Evolutionary conservation across 805 yeast genomes (phyloP).

Genomic region (Starmerella stigmatis): DNA sequence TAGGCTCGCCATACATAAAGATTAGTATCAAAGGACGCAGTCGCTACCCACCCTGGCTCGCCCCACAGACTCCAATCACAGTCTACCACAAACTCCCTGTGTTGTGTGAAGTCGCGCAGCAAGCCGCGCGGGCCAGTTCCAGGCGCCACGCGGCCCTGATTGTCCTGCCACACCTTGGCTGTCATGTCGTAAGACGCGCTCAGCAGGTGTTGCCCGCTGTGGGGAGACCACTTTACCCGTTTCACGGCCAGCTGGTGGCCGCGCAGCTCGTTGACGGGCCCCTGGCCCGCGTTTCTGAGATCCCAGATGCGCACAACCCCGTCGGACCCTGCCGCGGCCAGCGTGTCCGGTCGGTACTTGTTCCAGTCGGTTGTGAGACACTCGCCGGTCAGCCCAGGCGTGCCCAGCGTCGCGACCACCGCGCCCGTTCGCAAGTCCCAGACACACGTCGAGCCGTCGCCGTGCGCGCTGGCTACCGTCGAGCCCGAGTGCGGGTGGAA

Average conservation of each 20-base stretch:
- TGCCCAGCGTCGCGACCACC: slow-evolving; percentile 32
- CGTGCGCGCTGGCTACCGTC: slow-evolving; percentile 57
- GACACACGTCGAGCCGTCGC: slow-evolving; percentile 59
- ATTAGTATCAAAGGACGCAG: slow-evolving; percentile 96
- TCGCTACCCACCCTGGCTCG: slow-evolving; percentile 86
- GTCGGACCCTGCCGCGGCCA: slow-evolving; percentile 91
- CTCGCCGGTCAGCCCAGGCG: slow-evolving; percentile 73
- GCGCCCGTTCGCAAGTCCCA: slow-evolving; percentile 65
- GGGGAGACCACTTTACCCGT: slow-evolving; percentile 82
- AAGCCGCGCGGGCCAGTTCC: slow-evolving; percentile 34
- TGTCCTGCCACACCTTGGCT: slow-evolving; percentile 73
- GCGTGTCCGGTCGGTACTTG: slow-evolving; percentile 65
- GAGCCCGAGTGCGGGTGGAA: slow-evolving; percentile 80
- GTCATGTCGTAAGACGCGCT: slow-evolving; percentile 90
- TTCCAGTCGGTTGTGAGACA: slow-evolving; percentile 79
- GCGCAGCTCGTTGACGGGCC: slow-evolving; percentile 62
- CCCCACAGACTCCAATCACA: slow-evolving; percentile 98
- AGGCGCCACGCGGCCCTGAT: slow-evolving; percentile 31
- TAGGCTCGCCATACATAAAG: slow-evolving; percentile 66
- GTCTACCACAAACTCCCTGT: slow-evolving; percentile 83
- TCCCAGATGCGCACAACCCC: slow-evolving; percentile 81
- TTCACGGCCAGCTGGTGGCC: slow-evolving; percentile 90
- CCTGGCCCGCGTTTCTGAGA: slow-evolving; percentile 49
- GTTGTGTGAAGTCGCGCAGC: slow-evolving; percentile 50
- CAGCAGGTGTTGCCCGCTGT: slow-evolving; percentile 55